Evolutionary conservation across 2,329 filamentous ascomycete genomes (phyloP).

Genomic region (Biscogniauxia sp.): DNA sequence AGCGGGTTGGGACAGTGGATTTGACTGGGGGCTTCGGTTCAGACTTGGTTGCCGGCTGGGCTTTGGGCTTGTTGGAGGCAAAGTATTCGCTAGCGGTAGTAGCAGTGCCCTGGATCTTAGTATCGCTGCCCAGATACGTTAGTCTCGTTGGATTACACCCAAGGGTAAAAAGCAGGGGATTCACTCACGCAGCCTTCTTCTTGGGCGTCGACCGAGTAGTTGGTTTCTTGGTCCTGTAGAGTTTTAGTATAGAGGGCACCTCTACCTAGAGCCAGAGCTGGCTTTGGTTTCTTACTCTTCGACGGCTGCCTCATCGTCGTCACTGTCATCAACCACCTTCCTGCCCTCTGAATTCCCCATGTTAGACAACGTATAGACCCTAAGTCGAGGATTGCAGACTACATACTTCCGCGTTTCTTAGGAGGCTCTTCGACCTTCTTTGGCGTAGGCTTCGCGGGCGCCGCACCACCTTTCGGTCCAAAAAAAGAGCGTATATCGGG

Average conservation of each 20-base stretch:
- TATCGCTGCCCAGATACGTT: constrained; percentile 32
- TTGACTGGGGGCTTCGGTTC: constrained; percentile 38
- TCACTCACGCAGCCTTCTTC: constrained; percentile 54
- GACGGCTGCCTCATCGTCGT: constrained; percentile 58
- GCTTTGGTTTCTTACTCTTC: constrained; percentile 40
- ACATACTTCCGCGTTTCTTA: constrained; percentile 46
- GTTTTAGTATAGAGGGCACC: constrained; percentile 14
- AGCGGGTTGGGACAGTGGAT: constrained; percentile 46
- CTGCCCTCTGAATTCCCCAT: constrained; percentile 45
- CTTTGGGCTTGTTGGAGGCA: constrained; percentile 45
- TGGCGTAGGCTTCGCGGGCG: constrained; percentile 46
- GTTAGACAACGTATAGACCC: background rate
- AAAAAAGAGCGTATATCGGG: constrained; percentile 93
- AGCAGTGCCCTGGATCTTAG: constrained; percentile 46
- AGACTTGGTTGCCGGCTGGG: constrained; percentile 40
- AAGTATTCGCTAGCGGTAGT: constrained; percentile 60
- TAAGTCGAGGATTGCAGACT: background rate
- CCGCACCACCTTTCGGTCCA: constrained; percentile 66
- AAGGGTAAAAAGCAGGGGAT: background rate
- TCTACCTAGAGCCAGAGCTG: background rate
- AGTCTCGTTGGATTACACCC: background rate
- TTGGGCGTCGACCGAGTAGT: constrained; percentile 46
- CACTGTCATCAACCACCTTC: constrained; percentile 78
- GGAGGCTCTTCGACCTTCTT: constrained; percentile 47
- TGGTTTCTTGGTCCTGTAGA: constrained; percentile 53